Evolutionary conservation across 176 grass and related monocot species (phyloP).

Genomic region (Eleusine indica): DNA sequence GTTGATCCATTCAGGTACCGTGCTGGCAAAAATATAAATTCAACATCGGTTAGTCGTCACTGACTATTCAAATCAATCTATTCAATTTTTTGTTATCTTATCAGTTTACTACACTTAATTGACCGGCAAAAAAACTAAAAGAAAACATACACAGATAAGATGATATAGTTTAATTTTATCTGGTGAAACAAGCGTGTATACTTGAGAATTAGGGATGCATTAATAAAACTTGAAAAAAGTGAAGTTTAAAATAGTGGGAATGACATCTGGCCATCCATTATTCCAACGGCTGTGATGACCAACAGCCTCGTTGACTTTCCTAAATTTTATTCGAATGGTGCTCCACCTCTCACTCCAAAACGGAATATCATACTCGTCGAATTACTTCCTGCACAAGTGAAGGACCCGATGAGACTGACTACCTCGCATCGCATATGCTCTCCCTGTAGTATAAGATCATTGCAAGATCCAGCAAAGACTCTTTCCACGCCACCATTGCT

Average conservation of each 20-base stretch:
- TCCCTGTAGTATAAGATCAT: constrained; percentile 28
- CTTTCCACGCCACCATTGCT: constrained; percentile 43
- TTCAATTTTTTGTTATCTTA: neutral
- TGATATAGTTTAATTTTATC: neutral
- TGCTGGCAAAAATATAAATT: constrained; percentile 38
- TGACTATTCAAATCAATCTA: neutral
- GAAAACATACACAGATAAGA: too few species aligned
- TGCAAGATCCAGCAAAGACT: constrained; percentile 29
- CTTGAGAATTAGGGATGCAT: neutral
- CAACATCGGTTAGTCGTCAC: neutral
- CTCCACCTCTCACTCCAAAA: constrained; percentile 43
- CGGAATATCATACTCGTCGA: constrained; percentile 31
- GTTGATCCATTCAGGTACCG: constrained; percentile 34
- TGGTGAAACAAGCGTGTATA: neutral
- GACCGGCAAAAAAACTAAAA: neutral
- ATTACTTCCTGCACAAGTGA: constrained; percentile 55
- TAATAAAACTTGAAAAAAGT: neutral
- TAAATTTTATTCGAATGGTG: constrained; percentile 49
- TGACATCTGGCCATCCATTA: neutral
- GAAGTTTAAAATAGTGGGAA: neutral
- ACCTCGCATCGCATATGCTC: constrained; percentile 24
- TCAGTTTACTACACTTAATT: neutral
- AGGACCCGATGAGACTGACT: constrained; percentile 28
- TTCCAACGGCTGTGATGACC: constrained; percentile 31
- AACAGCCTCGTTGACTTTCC: constrained; percentile 34